Evolutionary conservation across 352 stramenopile genomes (phyloP), one percentile per base, ranked within the genome.

Genomic region (Globisporangium emineosum): DNA sequence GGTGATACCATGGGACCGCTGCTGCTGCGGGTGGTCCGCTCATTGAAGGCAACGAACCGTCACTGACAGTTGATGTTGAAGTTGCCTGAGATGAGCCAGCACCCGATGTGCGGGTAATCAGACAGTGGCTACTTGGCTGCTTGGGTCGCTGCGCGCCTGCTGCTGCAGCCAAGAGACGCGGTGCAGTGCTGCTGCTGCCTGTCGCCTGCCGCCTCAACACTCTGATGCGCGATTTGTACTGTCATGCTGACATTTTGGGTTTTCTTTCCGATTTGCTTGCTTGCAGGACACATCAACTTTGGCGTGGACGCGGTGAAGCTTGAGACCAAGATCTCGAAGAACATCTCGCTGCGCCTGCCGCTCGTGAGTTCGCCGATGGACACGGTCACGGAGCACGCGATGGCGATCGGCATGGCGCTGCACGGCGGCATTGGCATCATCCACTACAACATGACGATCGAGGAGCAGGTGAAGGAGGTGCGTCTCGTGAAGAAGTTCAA

Each of bases 371-470:
- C 96, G 60, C 98, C 98, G 27, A 99, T 99, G 98, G 98, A 99
- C 84, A 99, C 98, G 52, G 98, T 99, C 19, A 99, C 98, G 56
- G 98, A 99, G 82, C 86, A 98, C 73, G 88, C 96, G 53, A 99
- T 99, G 97, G 98, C 98, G 53, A 99, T 99, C 66, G 89, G 90
- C 59, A 99, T 99, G 97, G 98, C 98, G 7, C 83, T 99, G 40
- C 96, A 99, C 79, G 98, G 98, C 45, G 94, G 96, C 37, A 99
- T 99, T 65, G 98, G 98, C 33, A 98, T 99, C 70, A 99, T 99
- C 70, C 98, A 99, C 83, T 99, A 99, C 79, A 99, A 99, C 90
- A 98, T 99, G 86, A 97, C 86, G 30, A 75, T 98, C 30, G 93
- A 99, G 66, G 97, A 99, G 64, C 98, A 99, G 81, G 97, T 90